Percentiles rank a stretch among this genome's conserved stretches.
These are phyloP conservation scores for Neonectria ditissima DNA, from an alignment of 2,329 filamentous ascomycete genomes.

Conservation along the genomic window DNA sequence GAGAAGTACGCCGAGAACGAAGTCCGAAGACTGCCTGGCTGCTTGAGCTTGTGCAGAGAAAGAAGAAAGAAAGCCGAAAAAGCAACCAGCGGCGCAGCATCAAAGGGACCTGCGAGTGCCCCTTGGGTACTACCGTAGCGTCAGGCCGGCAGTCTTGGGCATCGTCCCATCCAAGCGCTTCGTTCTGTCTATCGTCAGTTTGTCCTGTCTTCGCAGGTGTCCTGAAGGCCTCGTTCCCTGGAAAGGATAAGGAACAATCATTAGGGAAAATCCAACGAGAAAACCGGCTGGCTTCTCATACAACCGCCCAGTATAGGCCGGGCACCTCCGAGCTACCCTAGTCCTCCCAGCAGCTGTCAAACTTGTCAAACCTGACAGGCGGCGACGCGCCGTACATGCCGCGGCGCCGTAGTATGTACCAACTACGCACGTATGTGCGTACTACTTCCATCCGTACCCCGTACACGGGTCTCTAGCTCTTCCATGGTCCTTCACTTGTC, in stretches of 20 bases:
- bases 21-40: neutral
- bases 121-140: neutral
- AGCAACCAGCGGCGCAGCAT: neutral
- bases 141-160: conserved; percentile 1
- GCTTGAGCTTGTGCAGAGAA: neutral
- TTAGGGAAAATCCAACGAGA: neutral
- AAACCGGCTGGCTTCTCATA: conserved; percentile 9
- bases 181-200: neutral
- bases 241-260: neutral
- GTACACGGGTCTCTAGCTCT: neutral
- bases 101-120: neutral
- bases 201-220: neutral
- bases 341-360: conserved; percentile 24
- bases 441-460: neutral
- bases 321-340: conserved; percentile 19
- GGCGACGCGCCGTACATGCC: conserved; percentile 9
- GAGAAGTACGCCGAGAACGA: neutral
- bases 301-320: conserved; percentile 1
- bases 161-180: neutral
- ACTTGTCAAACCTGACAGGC: conserved; percentile 34
- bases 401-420: neutral
- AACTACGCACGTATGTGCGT: neutral
- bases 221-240: conserved; percentile 22
- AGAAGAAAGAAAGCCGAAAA: neutral
- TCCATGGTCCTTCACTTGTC: neutral